Conservation (phyloP, 306 rosid genomes). For the Begonia masoniana region DNA sequence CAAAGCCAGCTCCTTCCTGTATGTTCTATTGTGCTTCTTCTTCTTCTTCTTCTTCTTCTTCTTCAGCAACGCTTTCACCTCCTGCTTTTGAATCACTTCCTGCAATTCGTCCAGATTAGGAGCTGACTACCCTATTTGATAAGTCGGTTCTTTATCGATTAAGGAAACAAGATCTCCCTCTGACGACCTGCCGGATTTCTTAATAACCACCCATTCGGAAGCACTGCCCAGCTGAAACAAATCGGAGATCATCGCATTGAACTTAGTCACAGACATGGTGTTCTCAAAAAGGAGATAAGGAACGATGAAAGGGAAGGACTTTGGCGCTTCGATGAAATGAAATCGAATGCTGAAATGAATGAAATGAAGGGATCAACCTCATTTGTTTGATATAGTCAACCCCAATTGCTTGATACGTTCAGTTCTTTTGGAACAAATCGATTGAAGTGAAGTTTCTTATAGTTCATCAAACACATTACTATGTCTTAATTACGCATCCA, state of each 20-base stretch:
- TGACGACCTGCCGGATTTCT: conserved; percentile 59
- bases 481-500: no score
- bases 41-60: no score
- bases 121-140: conserved; percentile 14
- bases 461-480: no score
- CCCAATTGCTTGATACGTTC: no score
- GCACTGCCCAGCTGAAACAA: conserved; percentile 68
- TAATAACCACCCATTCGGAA: conserved; percentile 65
- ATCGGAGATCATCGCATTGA: conserved; percentile 70
- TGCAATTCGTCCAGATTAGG: conserved; percentile 5
- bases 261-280: conserved; percentile 74
- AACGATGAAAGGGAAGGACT: conserved; percentile 65
- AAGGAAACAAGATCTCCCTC: conserved; percentile 49
- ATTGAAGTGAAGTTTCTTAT: no score
- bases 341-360: no score
- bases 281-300: conserved; percentile 69
- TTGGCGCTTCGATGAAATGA: no score
- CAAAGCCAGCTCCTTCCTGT: conserved; percentile 57
- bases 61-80: neutral
- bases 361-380: no score
- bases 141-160: conserved; percentile 27
- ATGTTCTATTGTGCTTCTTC: conserved; percentile 45
- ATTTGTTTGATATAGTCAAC: no score
- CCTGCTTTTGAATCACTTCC: conserved; percentile 8
- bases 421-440: no score